Evolutionary conservation across 2,329 filamentous ascomycete species (phyloP).

Genomic region (Myriosclerotinia duriaeana): DNA sequence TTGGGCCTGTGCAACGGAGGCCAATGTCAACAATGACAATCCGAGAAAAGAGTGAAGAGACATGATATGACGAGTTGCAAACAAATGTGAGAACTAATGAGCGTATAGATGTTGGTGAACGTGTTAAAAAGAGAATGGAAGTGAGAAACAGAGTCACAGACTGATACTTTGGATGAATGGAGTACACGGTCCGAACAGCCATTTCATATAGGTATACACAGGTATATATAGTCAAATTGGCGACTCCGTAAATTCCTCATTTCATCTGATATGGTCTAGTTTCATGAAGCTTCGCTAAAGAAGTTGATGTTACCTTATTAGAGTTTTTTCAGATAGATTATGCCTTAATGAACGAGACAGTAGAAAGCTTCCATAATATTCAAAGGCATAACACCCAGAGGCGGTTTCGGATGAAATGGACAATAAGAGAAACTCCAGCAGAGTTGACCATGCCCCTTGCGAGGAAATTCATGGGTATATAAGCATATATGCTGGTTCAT

Average conservation of each 20-base stretch:
- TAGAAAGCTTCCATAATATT: not conserved
- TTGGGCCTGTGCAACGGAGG: slow-evolving; percentile 35
- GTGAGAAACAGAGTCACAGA: slow-evolving; percentile 3
- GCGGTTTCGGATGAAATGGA: not conserved
- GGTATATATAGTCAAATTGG: slow-evolving; percentile 3
- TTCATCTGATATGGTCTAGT: slow-evolving; percentile 1
- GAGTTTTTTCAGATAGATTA: slow-evolving; percentile 5
- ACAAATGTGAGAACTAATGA: slow-evolving; percentile 12
- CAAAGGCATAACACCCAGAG: not conserved
- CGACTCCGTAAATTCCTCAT: not conserved
- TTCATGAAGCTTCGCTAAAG: not conserved
- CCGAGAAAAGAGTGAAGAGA: slow-evolving; percentile 19
- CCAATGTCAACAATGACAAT: slow-evolving; percentile 27
- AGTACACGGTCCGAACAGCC: not conserved
- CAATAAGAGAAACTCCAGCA: not conserved
- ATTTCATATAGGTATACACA: not conserved
- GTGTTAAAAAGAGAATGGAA: slow-evolving; percentile 15
- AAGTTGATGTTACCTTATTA: slow-evolving; percentile 3
- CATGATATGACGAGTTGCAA: slow-evolving; percentile 22
- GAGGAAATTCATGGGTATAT: not conserved
- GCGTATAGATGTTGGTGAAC: not conserved
- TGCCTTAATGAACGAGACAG: not conserved
- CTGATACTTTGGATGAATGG: slow-evolving; percentile 21
- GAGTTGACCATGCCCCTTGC: not conserved
- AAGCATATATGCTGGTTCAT: not conserved